These are phyloP conservation scores for Pelargonium nanum DNA, from an alignment of 345 rosid species.

Conservation along the genomic window DNA sequence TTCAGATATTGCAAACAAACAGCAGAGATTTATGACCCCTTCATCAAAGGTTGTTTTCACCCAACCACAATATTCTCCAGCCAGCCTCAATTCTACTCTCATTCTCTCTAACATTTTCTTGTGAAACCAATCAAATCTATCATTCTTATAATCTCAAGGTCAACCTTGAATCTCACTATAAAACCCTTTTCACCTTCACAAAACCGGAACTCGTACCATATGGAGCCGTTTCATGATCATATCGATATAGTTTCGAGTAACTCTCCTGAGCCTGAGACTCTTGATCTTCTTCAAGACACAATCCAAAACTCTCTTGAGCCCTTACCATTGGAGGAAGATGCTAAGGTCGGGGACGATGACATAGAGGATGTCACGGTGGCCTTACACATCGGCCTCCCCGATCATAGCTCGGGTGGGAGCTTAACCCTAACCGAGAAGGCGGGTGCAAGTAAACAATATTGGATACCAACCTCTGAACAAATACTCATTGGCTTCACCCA, in stretches of 20 bases:
- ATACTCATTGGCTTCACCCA: constrained; percentile 68
- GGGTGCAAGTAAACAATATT: constrained; percentile 24
- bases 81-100: constrained; percentile 27
- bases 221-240: not conserved
- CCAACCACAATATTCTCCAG: constrained; percentile 72
- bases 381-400: constrained; percentile 69
- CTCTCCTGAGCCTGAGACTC: not conserved
- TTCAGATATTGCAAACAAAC: constrained; percentile 38
- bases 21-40: constrained; percentile 50
- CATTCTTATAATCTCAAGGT: no score
- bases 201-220: not conserved
- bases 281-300: constrained; percentile 1
- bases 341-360: constrained; percentile 15
- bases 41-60: constrained; percentile 51
- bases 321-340: not conserved
- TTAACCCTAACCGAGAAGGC: not conserved
- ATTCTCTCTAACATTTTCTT: not conserved
- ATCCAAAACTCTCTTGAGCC: constrained; percentile 2
- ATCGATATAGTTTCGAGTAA: not conserved
- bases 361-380: constrained; percentile 47
- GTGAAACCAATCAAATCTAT: no score
- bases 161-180: no score
- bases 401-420: constrained; percentile 12
- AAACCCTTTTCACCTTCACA: not conserved
- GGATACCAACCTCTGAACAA: constrained; percentile 81